Percentiles rank a stretch among this genome's conserved stretches.
Conservation (phyloP, 192 early-diverging fungal genomes). For the Funneliformis geosporum region DNA sequence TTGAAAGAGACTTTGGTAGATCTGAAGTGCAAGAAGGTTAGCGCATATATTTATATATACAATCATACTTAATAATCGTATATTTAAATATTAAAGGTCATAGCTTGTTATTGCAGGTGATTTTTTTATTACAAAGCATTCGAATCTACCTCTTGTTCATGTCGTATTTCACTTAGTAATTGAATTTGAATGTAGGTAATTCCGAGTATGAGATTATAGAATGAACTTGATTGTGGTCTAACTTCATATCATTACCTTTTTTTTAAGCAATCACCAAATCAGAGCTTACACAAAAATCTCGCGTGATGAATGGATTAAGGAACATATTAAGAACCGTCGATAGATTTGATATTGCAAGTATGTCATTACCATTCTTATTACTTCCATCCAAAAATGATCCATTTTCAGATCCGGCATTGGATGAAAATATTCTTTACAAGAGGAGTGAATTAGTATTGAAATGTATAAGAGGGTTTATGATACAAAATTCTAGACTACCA, state of each 20-base stretch:
- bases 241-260: background rate
- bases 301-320: slow-evolving; percentile 52
- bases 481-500: slow-evolving; percentile 53
- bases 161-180: slow-evolving; percentile 76
- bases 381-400: slow-evolving; percentile 48
- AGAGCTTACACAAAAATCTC: slow-evolving; percentile 14
- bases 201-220: background rate
- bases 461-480: slow-evolving; percentile 56
- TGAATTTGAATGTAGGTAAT: slow-evolving; percentile 49
- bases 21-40: slow-evolving; percentile 55
- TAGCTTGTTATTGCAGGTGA: slow-evolving; percentile 46
- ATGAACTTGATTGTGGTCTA: background rate
- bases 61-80: background rate
- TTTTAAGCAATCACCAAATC: slow-evolving; percentile 21
- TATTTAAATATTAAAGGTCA: background rate
- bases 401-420: slow-evolving; percentile 35
- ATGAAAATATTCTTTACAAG: slow-evolving; percentile 45
- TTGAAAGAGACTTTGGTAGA: slow-evolving; percentile 51
- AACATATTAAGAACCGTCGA: slow-evolving; percentile 62
- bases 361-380: slow-evolving; percentile 69
- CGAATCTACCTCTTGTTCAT: slow-evolving; percentile 71
- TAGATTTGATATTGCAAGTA: slow-evolving; percentile 61
- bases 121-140: slow-evolving; percentile 75
- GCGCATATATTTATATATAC: background rate
- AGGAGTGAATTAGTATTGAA: slow-evolving; percentile 53